Evolutionary conservation across 345 rosid genomes (phyloP), one percentile per base, ranked within the genome.

Genomic region (Eucalyptus virginea): DNA sequence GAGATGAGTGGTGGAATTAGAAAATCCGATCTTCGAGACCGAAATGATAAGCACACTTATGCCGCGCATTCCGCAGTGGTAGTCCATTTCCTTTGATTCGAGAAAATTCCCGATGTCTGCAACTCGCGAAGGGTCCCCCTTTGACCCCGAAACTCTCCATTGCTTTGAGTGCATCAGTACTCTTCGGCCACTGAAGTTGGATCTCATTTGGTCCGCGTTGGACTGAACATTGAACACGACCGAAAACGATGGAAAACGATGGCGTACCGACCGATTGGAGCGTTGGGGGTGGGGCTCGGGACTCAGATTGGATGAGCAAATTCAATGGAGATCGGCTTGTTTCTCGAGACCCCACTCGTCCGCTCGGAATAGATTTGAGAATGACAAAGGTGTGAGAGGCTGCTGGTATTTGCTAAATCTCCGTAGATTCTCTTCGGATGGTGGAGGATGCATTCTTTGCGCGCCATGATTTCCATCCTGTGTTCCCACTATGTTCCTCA

Each of bases 101-200:
- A 40, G 85, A 40, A 77, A 77, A 40, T 23, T 21, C 47, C 16
- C 47, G 24, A n/a, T 4, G 44, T 40, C 30, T 6, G 42, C 47
- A 40, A 9, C 85, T 21, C 47, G 24, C 58, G 47, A 11, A 77
- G 44, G 47, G 47, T 40, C 85, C 85, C 85, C 44, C 47, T 40
- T 77, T 40, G 85, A 77, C 85, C 85, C 85, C 85, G 30, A 77
- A 40, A 11, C 85, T 77, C 88, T 52, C 44, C 65, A 86, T 86
- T 51, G 56, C 19, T 83, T 30, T 86, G 34, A 77, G 85, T 77
- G 85, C 85, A 77, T 77, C 85, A 6, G 85, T 40, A 77, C 42
- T 77, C 56, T 52, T 9, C 32, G n/a, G 86, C 93, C 96, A 89
- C 86, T 52, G 85, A 90, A 88, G 69, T 62, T 90, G 95, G 90